Base-by-base conservation (phyloP, 306 rosid species). In the Arachis hypogaea region DNA sequence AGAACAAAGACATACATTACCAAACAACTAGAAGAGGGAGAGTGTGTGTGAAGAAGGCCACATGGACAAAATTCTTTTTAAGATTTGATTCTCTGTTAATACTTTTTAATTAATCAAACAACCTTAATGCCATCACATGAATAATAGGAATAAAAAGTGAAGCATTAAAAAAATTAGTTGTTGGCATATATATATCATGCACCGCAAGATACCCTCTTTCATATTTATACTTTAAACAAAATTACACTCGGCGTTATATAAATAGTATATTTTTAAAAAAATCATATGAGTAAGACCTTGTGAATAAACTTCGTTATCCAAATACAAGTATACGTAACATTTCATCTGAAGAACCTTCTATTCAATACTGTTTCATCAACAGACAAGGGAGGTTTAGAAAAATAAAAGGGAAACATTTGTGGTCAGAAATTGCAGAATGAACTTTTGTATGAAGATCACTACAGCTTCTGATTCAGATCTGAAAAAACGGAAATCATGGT, bases 31-130 rank as follows among this genome's bases (percentile, higher is more conserved):
- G 18, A 68, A 36, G 41, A 22, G 40, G 54, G 49, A 62, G 77
- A 69, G 38, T 61, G 10, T 73, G 30, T 30, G 6, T 6, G 74
- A 63, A 52, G 66, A 60, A 71, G 49, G 69, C 38, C 56, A 79
- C 56, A 71, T 9, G 40, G 51, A 66, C 71, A 72, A 72, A 80
- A 33, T 33, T 80, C 72, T 73, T 68, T 56, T 72, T 58, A 43
- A 51, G 80, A 76, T 83, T 68, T 73, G 77, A 83, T 83, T 74
- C 78, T 59, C 58, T 40, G 3, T 40, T 38, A 14, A 80, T 22
- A 58, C 56, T 33, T 33, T 33, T 62, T 72, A 76, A 45, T 60
- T 38, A 36, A 54, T 50, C 64, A 30, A 65, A 49, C 59, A 57
- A 76, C 47, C 74, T 59, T 76, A 76, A 52, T 66, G 67, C 68